These are phyloP conservation scores for Penicillium psychrofluorescens DNA, from an alignment of 495 filamentous ascomycete genomes.

Conservation along the genomic window DNA sequence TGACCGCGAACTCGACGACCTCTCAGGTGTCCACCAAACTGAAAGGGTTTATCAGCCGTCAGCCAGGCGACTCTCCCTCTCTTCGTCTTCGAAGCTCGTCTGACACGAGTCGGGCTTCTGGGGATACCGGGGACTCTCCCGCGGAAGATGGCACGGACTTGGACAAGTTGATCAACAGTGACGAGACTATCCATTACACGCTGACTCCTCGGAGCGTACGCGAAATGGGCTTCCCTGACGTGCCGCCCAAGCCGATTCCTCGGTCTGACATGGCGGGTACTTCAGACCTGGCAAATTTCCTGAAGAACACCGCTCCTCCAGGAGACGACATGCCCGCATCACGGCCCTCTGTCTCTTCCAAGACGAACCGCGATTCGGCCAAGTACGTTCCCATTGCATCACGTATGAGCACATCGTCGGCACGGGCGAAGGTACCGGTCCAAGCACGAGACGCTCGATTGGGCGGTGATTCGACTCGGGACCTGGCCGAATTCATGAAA, in stretches of 20 bases:
- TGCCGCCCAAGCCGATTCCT: constrained; percentile 25
- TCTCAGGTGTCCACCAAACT: constrained; percentile 47
- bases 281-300: constrained; percentile 29
- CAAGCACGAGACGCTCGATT: constrained; percentile 64
- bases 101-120: constrained; percentile 36
- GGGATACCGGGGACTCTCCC: constrained; percentile 28
- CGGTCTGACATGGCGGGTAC: constrained; percentile 28
- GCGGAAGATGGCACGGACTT: constrained; percentile 53
- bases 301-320: constrained; percentile 28
- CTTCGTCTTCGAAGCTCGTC: constrained; percentile 38
- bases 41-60: constrained; percentile 44
- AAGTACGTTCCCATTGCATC: constrained; percentile 24
- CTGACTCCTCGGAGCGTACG: constrained; percentile 85
- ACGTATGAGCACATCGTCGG: constrained; percentile 16
- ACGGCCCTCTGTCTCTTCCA: constrained; percentile 19
- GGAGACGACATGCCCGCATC: constrained; percentile 15
- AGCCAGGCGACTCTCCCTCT: constrained; percentile 33
- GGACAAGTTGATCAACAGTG: constrained; percentile 82
- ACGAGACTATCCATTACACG: constrained; percentile 89
- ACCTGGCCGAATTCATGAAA: constrained; percentile 82
- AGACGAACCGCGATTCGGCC: constrained; percentile 10
- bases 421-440: constrained; percentile 20
- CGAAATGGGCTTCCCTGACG: constrained; percentile 59
- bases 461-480: constrained; percentile 55
- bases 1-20: constrained; percentile 46